Evolutionary conservation across 257 asterid species (phyloP), one percentile per base, ranked within the genome.

Genomic region (Ophiorrhiza pumila): DNA sequence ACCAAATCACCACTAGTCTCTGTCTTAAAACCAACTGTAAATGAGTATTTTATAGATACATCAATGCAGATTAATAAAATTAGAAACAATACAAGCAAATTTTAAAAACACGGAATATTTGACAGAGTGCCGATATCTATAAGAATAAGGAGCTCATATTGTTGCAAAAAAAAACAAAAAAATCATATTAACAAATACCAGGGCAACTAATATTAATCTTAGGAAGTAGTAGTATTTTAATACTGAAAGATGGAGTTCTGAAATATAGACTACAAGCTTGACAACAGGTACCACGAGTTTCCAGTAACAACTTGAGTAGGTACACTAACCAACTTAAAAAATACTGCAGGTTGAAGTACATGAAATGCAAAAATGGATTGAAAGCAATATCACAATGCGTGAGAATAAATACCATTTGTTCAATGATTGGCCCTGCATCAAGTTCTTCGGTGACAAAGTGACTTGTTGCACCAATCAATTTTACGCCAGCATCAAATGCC

Each of bases 401-500:
- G 60, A 65, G 59, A 65, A 65, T 29, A 65, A 68, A 77, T 86
- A 93, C 98, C 97, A 94, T 86, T 83, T 94, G 98, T 81, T 94
- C 97, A 75, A 94, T 94, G 76, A 91, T 94, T 68, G 98, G 97
- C 67, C 98, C 98, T 50, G 81, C 90, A 80, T 94, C 97, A 68
- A 94, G 96, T 80, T 87, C 93, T 85, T 94, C 96, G 4, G 93
- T 91, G 37, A 94, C 97, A 75, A 94, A 94, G 84, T 94, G 98
- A 80, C 81, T 85, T 63, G 98, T 91, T 39, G 98, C 98, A 76
- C 98, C 98, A 71, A 94, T 94, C 83, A 94, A 72, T 76, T 94
- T 94, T 65, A 94, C 98, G 23, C 98, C 98, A 75, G 96, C 92
- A 29, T 91, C 96, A 76, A 94, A 94, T 52, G 97, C 98, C 97